Percentiles rank a stretch among this genome's conserved stretches.
Conservation (phyloP, 768 basidiomycete genomes). For the Xerocomellus dryophilus region DNA sequence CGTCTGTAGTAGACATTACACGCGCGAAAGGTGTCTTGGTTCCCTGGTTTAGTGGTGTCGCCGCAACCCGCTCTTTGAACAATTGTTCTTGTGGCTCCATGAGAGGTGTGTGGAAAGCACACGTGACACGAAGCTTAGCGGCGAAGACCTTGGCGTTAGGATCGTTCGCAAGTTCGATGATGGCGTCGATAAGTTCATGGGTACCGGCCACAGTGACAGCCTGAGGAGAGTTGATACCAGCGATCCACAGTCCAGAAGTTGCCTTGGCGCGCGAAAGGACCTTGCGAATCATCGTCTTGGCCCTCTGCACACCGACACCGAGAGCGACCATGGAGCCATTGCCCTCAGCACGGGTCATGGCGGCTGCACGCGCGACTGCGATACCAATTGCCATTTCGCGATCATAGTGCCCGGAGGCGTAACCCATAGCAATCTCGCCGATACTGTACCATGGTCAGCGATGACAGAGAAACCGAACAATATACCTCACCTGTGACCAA, state of each 20-base stretch:
- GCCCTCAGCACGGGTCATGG: constrained; percentile 35
- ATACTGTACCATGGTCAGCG: constrained; percentile 18
- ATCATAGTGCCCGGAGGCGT: constrained; percentile 36
- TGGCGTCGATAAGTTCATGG: constrained; percentile 31
- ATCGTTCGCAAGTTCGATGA: constrained; percentile 27
- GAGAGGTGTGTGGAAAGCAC: constrained; percentile 36
- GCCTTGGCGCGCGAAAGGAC: constrained; percentile 28
- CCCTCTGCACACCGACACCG: constrained; percentile 33
- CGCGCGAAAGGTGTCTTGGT: constrained; percentile 20
- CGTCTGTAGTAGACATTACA: constrained; percentile 38
- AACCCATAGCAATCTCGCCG: constrained; percentile 39
- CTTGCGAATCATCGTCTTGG: constrained; percentile 33
- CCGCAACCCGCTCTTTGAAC: constrained; percentile 26
- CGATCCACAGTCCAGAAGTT: constrained; percentile 32
- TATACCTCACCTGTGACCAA: constrained; percentile 33
- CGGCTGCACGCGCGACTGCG: constrained; percentile 36
- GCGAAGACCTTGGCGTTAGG: constrained; percentile 27
- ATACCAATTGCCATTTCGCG: constrained; percentile 34
- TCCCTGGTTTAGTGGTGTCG: constrained; percentile 18
- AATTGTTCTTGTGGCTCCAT: constrained; percentile 34
- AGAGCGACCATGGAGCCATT: constrained; percentile 38
- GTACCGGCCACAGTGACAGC: constrained; percentile 36
- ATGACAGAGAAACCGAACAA: neutral
- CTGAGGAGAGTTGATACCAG: constrained; percentile 36
- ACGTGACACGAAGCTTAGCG: constrained; percentile 31